Base-by-base conservation (phyloP, 1,139 yeast species). In the Maudiozyma humilis region DNA sequence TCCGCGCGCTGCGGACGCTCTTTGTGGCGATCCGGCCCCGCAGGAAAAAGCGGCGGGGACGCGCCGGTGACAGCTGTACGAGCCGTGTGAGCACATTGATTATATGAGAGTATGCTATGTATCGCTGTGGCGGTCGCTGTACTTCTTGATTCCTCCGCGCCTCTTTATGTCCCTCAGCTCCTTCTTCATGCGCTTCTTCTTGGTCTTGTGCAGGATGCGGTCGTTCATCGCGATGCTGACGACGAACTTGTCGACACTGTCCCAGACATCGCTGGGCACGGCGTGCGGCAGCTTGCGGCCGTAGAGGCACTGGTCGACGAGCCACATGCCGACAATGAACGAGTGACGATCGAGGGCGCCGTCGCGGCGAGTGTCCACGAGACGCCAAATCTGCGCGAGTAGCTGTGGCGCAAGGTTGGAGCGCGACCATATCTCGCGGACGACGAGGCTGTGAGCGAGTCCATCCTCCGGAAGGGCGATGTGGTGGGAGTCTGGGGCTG, bases 271-370 rank as follows among this genome's bases (percentile, higher is more conserved):
- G 12, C 70, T 71, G 53, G 71, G 75, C 3, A 83, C 75, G 31
- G 66, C 66, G 51, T 76, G 73, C 0, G 97, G 96, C 42, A 91
- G 68, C 62, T 91, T 91, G 32, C 95, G 71, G 0, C 97, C 97
- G 59, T 89, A 91, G n/a, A 89, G 69, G 57, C 95, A 85, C 62
- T 89, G 97, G 63, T 89, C 97, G 1, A 89, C 91, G 6, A 87
- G 66, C 97, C 97, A 89, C 86, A 84, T 87, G 0, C 96, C 98
- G 13, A 88, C 93, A 34, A 89, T 67, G 56, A 91, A 91, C 51
- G 89, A 89, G 39, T 79, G 81, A 49, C 85, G 76, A 55, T 82
- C 85, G 43, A 89, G 67, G 0, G 87, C 77, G 0, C 95, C 94
- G 61, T 85, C 94, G 40, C 69, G 68, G 51, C 89, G 68, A 40